Percentiles rank a stretch among this genome's conserved stretches.
Conservation (phyloP, 1,139 yeast species). For the Lodderomyces orthopsilosis region DNA sequence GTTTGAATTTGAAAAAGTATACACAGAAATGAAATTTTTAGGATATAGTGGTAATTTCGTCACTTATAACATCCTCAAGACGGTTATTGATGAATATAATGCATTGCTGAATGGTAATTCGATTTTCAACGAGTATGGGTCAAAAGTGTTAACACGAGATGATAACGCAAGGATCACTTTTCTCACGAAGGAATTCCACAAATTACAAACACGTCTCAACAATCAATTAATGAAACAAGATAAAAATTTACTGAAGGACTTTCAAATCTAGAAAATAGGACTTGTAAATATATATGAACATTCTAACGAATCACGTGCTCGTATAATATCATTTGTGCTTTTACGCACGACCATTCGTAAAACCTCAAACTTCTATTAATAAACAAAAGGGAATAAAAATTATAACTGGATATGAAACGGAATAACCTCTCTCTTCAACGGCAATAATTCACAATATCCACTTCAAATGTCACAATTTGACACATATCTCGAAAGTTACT, state of each 20-base stretch:
- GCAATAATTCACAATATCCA: not conserved
- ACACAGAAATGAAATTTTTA: slow-evolving; percentile 40
- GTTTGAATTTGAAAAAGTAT: slow-evolving; percentile 33
- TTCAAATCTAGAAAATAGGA: not conserved
- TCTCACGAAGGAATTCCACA: slow-evolving; percentile 22
- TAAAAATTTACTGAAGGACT: not conserved
- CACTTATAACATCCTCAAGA: slow-evolving; percentile 37
- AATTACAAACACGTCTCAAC: slow-evolving; percentile 8
- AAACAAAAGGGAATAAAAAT: not conserved
- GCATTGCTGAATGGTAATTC: slow-evolving; percentile 21
- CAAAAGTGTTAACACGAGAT: slow-evolving; percentile 37
- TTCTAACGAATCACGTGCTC: not conserved
- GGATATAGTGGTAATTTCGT: slow-evolving; percentile 39
- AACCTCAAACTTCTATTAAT: not conserved
- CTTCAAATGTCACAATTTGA: slow-evolving; percentile 5
- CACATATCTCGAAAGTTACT: slow-evolving; percentile 3
- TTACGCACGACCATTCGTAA: not conserved
- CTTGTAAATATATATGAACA: not conserved
- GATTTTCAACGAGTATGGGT: slow-evolving; percentile 15
- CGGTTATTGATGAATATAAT: slow-evolving; percentile 37
- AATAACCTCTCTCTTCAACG: no score
- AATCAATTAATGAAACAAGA: not conserved
- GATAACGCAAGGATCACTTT: slow-evolving; percentile 30
- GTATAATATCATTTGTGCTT: not conserved
- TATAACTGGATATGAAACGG: not conserved